A percentile compares a stretch with the other conserved stretches of the same genome.
These are phyloP conservation scores for Mycena crocata DNA, from an alignment of 768 basidiomycete genomes.

Conservation along the genomic window DNA sequence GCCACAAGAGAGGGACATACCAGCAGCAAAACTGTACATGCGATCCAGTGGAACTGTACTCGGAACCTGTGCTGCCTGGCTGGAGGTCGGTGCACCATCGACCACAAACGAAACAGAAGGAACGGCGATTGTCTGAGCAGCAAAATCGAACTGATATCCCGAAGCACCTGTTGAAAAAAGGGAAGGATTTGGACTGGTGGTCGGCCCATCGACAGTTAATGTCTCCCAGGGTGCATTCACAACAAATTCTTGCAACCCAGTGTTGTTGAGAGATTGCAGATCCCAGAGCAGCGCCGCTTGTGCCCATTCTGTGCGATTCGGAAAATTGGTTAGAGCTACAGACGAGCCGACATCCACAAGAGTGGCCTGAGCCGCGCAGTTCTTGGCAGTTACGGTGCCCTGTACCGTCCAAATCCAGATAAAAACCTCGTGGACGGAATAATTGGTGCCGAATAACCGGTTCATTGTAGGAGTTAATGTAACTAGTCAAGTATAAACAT, in stretches of 20 bases:
- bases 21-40: conserved; percentile 70
- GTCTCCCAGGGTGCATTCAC: conserved; percentile 60
- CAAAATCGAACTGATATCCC: conserved; percentile 72
- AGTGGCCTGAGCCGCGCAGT: conserved; percentile 65
- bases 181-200: conserved; percentile 38
- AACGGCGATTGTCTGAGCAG: conserved; percentile 60
- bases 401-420: conserved; percentile 62
- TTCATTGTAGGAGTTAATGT: conserved; percentile 63
- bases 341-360: conserved; percentile 65
- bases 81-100: conserved; percentile 58
- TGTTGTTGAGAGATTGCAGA: conserved; percentile 40
- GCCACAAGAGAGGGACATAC: conserved; percentile 48
- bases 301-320: conserved; percentile 68
- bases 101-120: conserved; percentile 57
- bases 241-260: conserved; percentile 58
- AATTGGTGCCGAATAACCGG: conserved; percentile 57
- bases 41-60: conserved; percentile 59
- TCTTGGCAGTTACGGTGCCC: conserved; percentile 53
- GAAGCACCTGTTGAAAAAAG: conserved; percentile 56
- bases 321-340: conserved; percentile 51
- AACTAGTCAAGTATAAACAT: conserved; percentile 33
- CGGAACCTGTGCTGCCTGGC: conserved; percentile 59
- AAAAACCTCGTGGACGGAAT: conserved; percentile 57
- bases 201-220: conserved; percentile 56
- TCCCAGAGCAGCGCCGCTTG: conserved; percentile 72